Conservation (phyloP, 2,329 filamentous ascomycete species). For the Colletotrichum sp. region DNA sequence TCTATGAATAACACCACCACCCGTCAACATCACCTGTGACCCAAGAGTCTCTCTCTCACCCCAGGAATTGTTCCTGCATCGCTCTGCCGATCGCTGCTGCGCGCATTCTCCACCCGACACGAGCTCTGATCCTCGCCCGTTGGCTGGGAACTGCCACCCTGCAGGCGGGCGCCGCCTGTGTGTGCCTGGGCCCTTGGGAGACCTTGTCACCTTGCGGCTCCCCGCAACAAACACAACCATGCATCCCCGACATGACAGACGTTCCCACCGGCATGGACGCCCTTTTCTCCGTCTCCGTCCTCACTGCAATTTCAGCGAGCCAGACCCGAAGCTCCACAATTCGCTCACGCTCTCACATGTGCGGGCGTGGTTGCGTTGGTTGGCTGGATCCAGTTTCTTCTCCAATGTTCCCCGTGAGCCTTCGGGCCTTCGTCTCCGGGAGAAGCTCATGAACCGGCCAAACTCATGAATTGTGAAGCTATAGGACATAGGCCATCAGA, state of each 20-base stretch:
- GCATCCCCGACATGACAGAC: neutral
- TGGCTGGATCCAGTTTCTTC: neutral
- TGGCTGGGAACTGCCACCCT: neutral
- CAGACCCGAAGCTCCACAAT: neutral
- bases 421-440: neutral
- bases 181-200: neutral
- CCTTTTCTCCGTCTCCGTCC: neutral
- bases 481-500: neutral
- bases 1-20: neutral
- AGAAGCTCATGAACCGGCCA: neutral
- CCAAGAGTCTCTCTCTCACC: neutral
- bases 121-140: neutral
- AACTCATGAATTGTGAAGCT: neutral
- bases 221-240: neutral
- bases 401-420: neutral
- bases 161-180: neutral
- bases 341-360: neutral
- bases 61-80: neutral
- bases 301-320: neutral
- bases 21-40: neutral
- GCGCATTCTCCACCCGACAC: constrained; percentile 2
- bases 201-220: neutral
- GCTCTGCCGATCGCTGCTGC: neutral
- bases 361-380: neutral
- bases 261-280: neutral